Evolutionary conservation across 2,329 filamentous ascomycete species (phyloP), one percentile per base, ranked within the genome.

Genomic region (Anthostomella pinea): DNA sequence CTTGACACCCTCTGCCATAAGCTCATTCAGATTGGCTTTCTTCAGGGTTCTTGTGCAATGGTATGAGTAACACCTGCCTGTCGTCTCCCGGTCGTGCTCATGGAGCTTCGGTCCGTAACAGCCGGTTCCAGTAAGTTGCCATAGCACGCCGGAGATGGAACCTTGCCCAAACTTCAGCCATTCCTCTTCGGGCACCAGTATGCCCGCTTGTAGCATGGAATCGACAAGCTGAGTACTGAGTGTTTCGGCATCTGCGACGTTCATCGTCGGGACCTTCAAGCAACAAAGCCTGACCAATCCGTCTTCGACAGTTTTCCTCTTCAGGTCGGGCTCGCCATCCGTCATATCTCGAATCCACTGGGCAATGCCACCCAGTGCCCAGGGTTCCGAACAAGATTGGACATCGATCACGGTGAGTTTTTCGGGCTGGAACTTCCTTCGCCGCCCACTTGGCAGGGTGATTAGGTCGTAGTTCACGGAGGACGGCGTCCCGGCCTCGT

Each of bases 221-320:
- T 80, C 72, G 2, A 95, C 81, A 1, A 95, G 86, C 25, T 79
- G 80, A 40, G 79, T 77, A 44, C 87, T 87, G 33, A 98, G 71
- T 1, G 83, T 84, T 60, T 98, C 93, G 1, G 93, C 93, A 69
- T 98, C 94, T 5, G 91, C 90, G 26, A 93, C 91, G 53, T 98
- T 97, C 88, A 98, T 96, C 1, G 89, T 98, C 0, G 93, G 90
- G 1, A 98, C 89, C 63, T 96, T 97, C 64, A 87, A 79, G 2
- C 87, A 95, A 60, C 98, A 97, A 6, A 98, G 70, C 19, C 83
- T 85, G 26, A 95, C 82, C 26, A 98, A 73, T 3, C 87, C 90
- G 50, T 97, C 90, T 40, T 88, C 83, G 33, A 98, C 81, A 2
- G 85, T 83, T 55, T 88, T 86, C 56, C 85, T 79, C 58, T 85